phyloP scores from a whole-genome alignment of 148 eudicot genomes.

The Dianthus caryophyllus region DNA sequence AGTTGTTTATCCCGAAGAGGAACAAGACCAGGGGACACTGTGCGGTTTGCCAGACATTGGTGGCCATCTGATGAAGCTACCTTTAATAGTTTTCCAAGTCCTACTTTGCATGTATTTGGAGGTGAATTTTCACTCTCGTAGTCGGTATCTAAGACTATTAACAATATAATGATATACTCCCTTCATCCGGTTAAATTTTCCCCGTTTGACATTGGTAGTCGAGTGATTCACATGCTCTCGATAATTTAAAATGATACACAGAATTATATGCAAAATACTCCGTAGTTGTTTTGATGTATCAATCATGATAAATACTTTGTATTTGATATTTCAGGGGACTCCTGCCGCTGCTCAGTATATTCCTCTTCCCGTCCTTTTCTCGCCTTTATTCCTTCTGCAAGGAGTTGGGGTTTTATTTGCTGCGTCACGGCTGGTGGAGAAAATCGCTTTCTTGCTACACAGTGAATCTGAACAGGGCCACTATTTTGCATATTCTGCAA shows the following conservation, averaged over 20 bases:
- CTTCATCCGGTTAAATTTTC: too few relatives aligned
- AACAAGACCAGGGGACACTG: slow-evolving; percentile 46
- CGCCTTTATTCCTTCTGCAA: slow-evolving; percentile 81
- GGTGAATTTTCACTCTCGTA: slow-evolving; percentile 32
- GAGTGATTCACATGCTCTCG: too few relatives aligned
- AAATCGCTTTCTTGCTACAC: slow-evolving; percentile 49
- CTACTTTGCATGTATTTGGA: slow-evolving; percentile 89
- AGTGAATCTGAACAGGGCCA: slow-evolving; percentile 48
- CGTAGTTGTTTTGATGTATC: too few relatives aligned
- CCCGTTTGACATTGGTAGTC: too few relatives aligned
- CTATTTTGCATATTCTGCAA: slow-evolving; percentile 60
- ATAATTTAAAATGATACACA: too few relatives aligned
- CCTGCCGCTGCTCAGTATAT: slow-evolving; percentile 62
- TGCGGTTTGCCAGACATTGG: slow-evolving; percentile 83
- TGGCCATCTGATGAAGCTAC: slow-evolving; percentile 90
- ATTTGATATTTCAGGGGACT: slow-evolving; percentile 58
- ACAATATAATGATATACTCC: too few relatives aligned
- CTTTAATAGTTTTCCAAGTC: slow-evolving; percentile 69
- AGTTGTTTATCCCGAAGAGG: slow-evolving; percentile 53
- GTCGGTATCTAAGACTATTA: background rate
- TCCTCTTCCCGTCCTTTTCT: slow-evolving; percentile 65
- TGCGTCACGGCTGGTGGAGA: slow-evolving; percentile 62
- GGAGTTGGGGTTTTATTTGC: slow-evolving; percentile 70
- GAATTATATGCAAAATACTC: too few relatives aligned
- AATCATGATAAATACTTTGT: too few relatives aligned